These are phyloP conservation scores for Sporothrix variecibatus DNA, from an alignment of 2,329 filamentous ascomycete genomes.

Conservation along the genomic window DNA sequence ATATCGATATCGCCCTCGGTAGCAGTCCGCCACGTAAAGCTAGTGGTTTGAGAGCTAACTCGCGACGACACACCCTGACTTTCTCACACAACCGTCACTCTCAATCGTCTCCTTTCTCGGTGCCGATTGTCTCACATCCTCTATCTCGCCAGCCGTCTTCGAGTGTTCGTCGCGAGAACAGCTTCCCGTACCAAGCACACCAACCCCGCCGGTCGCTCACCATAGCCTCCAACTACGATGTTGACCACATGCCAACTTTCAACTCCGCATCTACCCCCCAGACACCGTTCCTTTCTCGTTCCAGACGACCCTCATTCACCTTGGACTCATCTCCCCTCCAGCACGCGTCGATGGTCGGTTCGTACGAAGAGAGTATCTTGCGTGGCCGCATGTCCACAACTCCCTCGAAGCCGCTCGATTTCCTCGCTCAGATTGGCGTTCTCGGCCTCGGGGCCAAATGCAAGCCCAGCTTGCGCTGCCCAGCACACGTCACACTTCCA, in stretches of 20 bases:
- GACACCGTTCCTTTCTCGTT: constrained; percentile 52
- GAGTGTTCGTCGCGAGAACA: constrained; percentile 57
- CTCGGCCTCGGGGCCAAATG: constrained; percentile 79
- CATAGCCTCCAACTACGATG: constrained; percentile 52
- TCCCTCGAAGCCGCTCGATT: constrained; percentile 88
- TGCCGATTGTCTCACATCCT: constrained; percentile 25
- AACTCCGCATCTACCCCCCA: constrained; percentile 40
- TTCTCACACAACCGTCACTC: constrained; percentile 52
- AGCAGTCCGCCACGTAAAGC: constrained; percentile 36
- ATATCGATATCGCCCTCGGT: constrained; percentile 49
- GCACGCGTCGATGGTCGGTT: constrained; percentile 94
- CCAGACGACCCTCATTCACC: constrained; percentile 69
- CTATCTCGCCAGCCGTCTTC: constrained; percentile 40
- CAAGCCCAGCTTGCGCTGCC: constrained; percentile 80
- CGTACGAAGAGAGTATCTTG: constrained; percentile 95
- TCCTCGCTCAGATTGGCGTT: constrained; percentile 93
- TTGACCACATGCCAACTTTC: constrained; percentile 34
- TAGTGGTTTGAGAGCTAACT: constrained; percentile 30
- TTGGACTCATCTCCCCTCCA: constrained; percentile 77
- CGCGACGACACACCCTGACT: constrained; percentile 72
- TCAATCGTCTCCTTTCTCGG: constrained; percentile 37
- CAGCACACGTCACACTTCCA: constrained; percentile 83
- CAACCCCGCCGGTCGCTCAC: constrained; percentile 75
- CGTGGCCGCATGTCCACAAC: constrained; percentile 95
- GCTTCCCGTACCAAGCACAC: constrained; percentile 72